phyloP scores from a whole-genome alignment of 2,329 filamentous ascomycete species.

The Phoma sp. region DNA sequence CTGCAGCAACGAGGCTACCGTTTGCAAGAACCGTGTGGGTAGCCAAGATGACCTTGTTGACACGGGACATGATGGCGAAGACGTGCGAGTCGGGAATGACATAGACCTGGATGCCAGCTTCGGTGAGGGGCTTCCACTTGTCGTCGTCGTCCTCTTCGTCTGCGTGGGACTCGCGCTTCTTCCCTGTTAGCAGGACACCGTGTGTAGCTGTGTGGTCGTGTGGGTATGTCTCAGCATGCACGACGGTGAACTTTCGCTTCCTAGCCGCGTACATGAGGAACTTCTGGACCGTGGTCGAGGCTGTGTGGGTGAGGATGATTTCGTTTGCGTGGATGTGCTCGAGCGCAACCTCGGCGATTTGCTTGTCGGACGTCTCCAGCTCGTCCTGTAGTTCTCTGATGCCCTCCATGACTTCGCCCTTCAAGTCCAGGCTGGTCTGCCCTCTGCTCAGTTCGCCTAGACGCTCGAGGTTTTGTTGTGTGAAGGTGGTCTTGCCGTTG shows the following conservation, averaged over 20 bases:
- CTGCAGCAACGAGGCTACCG: slow-evolving; percentile 82
- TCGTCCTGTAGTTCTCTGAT: slow-evolving; percentile 97
- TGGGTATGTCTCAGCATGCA: slow-evolving; percentile 77
- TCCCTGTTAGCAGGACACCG: slow-evolving; percentile 64
- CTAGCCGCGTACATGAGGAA: slow-evolving; percentile 87
- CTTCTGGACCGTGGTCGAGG: slow-evolving; percentile 83
- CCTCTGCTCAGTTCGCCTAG: slow-evolving; percentile 48
- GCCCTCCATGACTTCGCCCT: slow-evolving; percentile 89
- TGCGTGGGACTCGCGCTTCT: slow-evolving; percentile 51
- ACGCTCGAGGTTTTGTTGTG: slow-evolving; percentile 47
- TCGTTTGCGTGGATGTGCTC: slow-evolving; percentile 94
- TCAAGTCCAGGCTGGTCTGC: slow-evolving; percentile 68
- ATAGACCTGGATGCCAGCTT: slow-evolving; percentile 81
- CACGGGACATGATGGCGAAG: slow-evolving; percentile 91
- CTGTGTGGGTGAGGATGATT: slow-evolving; percentile 87
- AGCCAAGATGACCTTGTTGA: slow-evolving; percentile 92
- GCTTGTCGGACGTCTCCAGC: slow-evolving; percentile 88
- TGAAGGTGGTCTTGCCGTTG: slow-evolving; percentile 49
- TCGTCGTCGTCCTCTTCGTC: slow-evolving; percentile 59
- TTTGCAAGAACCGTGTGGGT: slow-evolving; percentile 88
- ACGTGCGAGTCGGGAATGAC: slow-evolving; percentile 83
- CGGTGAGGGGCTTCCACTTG: slow-evolving; percentile 78
- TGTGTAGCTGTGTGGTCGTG: slow-evolving; percentile 72
- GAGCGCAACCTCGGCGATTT: slow-evolving; percentile 86
- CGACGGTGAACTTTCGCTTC: slow-evolving; percentile 90